phyloP scores from a whole-genome alignment of 2,329 filamentous ascomycete genomes.

The Aspergillus sp. region DNA sequence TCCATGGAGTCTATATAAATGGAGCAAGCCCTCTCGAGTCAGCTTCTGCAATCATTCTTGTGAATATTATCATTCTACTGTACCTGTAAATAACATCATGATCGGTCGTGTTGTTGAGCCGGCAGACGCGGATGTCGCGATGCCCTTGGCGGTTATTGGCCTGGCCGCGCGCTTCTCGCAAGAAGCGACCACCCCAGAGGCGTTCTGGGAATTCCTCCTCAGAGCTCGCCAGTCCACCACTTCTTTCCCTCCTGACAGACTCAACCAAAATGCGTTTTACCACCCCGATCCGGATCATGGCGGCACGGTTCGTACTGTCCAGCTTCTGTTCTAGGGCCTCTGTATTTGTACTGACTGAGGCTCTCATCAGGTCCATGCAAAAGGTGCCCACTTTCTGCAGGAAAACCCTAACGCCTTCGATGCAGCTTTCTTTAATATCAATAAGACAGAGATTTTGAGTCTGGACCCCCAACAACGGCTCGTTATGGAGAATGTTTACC shows the following conservation, averaged over 20 bases:
- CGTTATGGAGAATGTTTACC: constrained; percentile 19
- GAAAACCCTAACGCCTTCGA: constrained; percentile 21
- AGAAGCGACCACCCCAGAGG: constrained; percentile 15
- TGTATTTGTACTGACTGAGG: too few relatives aligned
- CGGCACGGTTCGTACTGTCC: constrained; percentile 7
- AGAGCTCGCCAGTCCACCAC: constrained; percentile 16
- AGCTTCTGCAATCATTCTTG: too few relatives aligned
- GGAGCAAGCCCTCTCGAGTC: too few relatives aligned
- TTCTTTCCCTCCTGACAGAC: constrained; percentile 15
- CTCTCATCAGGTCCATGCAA: constrained; percentile 5
- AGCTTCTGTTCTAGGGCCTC: too few relatives aligned
- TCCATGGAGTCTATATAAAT: too few relatives aligned
- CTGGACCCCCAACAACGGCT: constrained; percentile 23
- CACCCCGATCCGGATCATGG: constrained; percentile 18
- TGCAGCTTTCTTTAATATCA: constrained; percentile 22
- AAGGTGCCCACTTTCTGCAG: constrained; percentile 20
- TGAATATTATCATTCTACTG: too few relatives aligned
- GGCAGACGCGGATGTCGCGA: neutral
- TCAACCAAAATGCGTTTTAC: constrained; percentile 15
- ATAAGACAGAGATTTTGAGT: constrained; percentile 16
- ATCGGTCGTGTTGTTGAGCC: too few relatives aligned
- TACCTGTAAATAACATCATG: too few relatives aligned
- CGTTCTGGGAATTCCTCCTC: constrained; percentile 19
- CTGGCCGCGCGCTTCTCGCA: constrained; percentile 20
- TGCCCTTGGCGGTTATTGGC: constrained; percentile 20